Percentiles rank a stretch among this genome's conserved stretches.
phyloP scores from a whole-genome alignment of 495 filamentous ascomycete genomes.

The Beverwykella pulmonaria region DNA sequence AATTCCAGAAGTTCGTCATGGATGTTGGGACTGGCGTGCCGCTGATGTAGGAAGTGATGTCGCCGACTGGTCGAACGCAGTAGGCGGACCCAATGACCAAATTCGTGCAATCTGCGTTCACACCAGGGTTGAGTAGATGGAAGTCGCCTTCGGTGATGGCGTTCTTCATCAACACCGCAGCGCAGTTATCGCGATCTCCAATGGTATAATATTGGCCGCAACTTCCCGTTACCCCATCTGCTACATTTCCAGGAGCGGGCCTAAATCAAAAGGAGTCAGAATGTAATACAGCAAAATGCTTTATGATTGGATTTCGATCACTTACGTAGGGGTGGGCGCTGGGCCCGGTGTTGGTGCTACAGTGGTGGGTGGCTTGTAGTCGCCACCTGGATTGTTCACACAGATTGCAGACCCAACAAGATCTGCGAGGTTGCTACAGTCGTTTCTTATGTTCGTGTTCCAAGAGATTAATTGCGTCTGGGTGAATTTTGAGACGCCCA shows the following conservation, averaged over 20 bases:
- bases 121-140: constrained; percentile 38
- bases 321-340: constrained; percentile 2
- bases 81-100: constrained; percentile 34
- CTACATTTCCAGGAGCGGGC: background rate
- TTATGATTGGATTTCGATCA: background rate
- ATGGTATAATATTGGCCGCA: constrained; percentile 13
- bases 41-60: constrained; percentile 21
- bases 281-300: background rate
- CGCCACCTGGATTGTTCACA: constrained; percentile 2
- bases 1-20: background rate
- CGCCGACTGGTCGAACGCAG: constrained; percentile 42
- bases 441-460: background rate
- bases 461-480: constrained; percentile 6
- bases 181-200: constrained; percentile 40
- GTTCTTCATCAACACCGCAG: constrained; percentile 36
- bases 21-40: background rate
- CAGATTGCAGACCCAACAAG: constrained; percentile 4
- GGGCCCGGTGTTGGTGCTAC: background rate
- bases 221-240: constrained; percentile 23
- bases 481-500: constrained; percentile 1
- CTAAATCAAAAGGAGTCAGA: background rate
- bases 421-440: background rate
- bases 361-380: constrained; percentile 3
- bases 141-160: constrained; percentile 41
- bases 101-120: constrained; percentile 46